phyloP scores from a whole-genome alignment of 306 rosid genomes.

The Cucurbita moschata region DNA sequence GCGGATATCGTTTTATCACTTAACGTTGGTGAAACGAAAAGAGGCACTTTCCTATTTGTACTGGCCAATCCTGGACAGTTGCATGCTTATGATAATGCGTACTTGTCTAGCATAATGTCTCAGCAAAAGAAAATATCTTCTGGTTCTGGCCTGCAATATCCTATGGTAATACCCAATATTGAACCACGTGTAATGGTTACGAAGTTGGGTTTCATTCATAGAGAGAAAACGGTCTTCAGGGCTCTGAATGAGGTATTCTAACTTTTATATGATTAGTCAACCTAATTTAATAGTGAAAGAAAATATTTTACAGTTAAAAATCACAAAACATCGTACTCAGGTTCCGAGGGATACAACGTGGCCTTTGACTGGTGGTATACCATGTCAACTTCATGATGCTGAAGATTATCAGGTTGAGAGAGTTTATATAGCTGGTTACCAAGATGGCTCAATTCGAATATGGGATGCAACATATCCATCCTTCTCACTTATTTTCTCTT shows the following conservation, averaged over 20 bases:
- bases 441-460: constrained; percentile 67
- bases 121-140: constrained; percentile 25
- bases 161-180: constrained; percentile 45
- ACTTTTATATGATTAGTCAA: background rate
- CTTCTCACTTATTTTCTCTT: constrained; percentile 29
- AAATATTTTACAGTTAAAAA: background rate
- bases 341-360: constrained; percentile 24
- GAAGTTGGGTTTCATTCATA: constrained; percentile 36
- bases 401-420: constrained; percentile 39
- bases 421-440: constrained; percentile 70
- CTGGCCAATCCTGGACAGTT: constrained; percentile 76
- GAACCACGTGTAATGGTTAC: constrained; percentile 53
- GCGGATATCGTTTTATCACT: constrained; percentile 58
- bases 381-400: constrained; percentile 22
- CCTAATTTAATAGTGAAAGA: background rate
- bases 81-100: constrained; percentile 37
- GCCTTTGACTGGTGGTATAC: constrained; percentile 82
- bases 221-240: constrained; percentile 26
- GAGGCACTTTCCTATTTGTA: constrained; percentile 35
- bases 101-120: constrained; percentile 41
- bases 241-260: constrained; percentile 49
- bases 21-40: constrained; percentile 24
- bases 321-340: constrained; percentile 35
- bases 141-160: constrained; percentile 34
- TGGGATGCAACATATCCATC: constrained; percentile 81